Evolutionary conservation across 306 rosid genomes (phyloP), one percentile per base, ranked within the genome.

Genomic region (Bauhinia variegata): DNA sequence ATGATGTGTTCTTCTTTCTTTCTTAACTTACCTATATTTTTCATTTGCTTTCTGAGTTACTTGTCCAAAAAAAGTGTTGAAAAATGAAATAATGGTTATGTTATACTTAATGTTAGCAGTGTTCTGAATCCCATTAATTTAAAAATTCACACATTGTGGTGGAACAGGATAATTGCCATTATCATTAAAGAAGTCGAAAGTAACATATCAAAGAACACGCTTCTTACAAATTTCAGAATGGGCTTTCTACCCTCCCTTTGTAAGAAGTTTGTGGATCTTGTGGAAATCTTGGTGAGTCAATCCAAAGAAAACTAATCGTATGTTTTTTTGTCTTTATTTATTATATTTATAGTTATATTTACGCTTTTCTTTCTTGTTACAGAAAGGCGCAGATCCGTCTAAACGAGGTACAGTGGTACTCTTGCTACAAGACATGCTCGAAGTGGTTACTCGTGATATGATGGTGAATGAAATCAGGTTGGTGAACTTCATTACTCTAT

Each of bases 361-460:
- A 65, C 62, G 6, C 51, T 56, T 72, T 79, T 58, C 30, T 77
- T 74, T 77, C 44, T 54, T 72, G 49, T 78, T 76, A 69, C 87
- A 93, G 99, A 93, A 85, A 86, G 83, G 70, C 13, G 83, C 84
- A 14, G 82, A 90, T 71, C 70, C 74, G 17, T 79, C 91, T 62
- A 90, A 88, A 81, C 84, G 68, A 50, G 86, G 74, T 44, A 65
- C 79, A 13, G 92, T 90, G 75, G 99, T 86, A 77, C 76, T 93
- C 64, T 78, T 90, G 80, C 83, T 93, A 80, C 97, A 88, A 80
- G 97, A 93, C 72, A 93, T 93, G 91, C 72, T 93, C 75, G 99
- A 93, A 83, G 99, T 93, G 70, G 93, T 90, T 68, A 90, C 95
- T 65, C 88, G 99, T 75, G 99, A 93, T 72, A 93, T 93, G 88